Conservation (phyloP, 768 basidiomycete species). For the Psilocybe sp. region DNA sequence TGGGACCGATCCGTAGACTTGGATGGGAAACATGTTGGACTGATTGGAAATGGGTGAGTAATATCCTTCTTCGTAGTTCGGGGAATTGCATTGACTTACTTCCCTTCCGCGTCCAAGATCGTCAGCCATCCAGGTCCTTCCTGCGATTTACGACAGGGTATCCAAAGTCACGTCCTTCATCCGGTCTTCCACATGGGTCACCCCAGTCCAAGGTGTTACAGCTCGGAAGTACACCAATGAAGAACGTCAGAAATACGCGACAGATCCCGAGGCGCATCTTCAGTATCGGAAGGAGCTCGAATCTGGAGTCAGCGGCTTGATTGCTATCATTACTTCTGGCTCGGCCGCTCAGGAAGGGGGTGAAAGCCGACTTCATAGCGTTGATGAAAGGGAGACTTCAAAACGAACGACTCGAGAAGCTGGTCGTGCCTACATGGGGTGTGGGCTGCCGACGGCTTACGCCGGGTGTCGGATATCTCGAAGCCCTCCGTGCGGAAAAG, state of each 20-base stretch:
- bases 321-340: constrained; percentile 26
- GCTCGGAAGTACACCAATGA: constrained; percentile 32
- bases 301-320: constrained; percentile 30
- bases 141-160: constrained; percentile 28
- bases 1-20: constrained; percentile 25
- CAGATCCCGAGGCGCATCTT: constrained; percentile 34
- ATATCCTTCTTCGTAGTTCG: not conserved
- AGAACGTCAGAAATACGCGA: constrained; percentile 36
- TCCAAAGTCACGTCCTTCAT: constrained; percentile 33
- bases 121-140: constrained; percentile 31
- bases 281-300: constrained; percentile 41
- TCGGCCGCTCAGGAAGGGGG: constrained; percentile 29
- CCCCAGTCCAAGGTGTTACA: constrained; percentile 21
- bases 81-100: constrained; percentile 7
- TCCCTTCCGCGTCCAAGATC: constrained; percentile 16
- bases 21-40: constrained; percentile 33
- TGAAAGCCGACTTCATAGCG: constrained; percentile 19
- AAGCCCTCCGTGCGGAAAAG: constrained; percentile 27
- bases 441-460: constrained; percentile 33
- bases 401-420: constrained; percentile 39
- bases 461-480: constrained; percentile 33
- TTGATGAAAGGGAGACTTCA: constrained; percentile 40
- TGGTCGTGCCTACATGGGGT: constrained; percentile 29
- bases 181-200: constrained; percentile 28
- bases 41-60: constrained; percentile 35